These are phyloP conservation scores for Zoysia pacifica DNA, from an alignment of 176 grass and related monocot genomes.

Conservation along the genomic window DNA sequence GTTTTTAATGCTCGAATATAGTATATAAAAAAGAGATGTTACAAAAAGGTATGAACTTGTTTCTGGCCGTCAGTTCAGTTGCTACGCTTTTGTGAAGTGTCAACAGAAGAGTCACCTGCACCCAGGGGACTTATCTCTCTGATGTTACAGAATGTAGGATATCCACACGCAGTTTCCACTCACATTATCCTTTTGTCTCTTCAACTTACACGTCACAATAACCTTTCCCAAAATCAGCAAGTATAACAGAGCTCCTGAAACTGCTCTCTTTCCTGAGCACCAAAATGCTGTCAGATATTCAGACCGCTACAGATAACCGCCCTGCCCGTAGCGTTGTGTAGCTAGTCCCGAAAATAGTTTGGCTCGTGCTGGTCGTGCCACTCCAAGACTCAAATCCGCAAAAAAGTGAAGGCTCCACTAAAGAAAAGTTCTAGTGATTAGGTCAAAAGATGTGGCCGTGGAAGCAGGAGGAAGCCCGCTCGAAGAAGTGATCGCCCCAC, in stretches of 20 bases:
- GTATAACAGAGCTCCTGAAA: neutral
- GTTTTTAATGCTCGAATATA: neutral
- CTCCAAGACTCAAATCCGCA: neutral
- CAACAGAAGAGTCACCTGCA: neutral
- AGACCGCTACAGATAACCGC: constrained; percentile 14
- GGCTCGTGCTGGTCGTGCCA: neutral
- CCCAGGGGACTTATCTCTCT: neutral
- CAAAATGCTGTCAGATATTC: neutral
- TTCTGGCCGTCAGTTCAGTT: neutral
- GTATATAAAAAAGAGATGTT: too few species aligned
- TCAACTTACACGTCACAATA: neutral
- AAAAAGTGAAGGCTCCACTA: constrained; percentile 9
- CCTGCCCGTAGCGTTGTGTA: neutral
- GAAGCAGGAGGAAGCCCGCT: constrained; percentile 13
- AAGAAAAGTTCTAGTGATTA: neutral
- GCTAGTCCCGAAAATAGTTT: neutral
- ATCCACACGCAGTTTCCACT: neutral
- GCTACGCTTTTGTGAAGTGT: neutral
- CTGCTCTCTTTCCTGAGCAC: neutral
- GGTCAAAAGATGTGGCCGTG: constrained; percentile 12
- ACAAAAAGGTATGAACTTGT: neutral
- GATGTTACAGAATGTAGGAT: neutral
- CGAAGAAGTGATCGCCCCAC: constrained; percentile 5
- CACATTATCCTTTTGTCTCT: neutral
- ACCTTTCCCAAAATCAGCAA: neutral